Evolutionary conservation across 306 rosid genomes (phyloP).

Genomic region (peach (Prunus persica)): Prunus_persica_NCBIv2 NC_034010.1:27652001-27652500

Average conservation of each 20-base stretch:
- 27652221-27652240: slow-evolving; percentile 29
- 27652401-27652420: slow-evolving; percentile 13
- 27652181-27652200: slow-evolving; percentile 32
- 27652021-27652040: slow-evolving; percentile 9
- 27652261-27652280: slow-evolving; percentile 29
- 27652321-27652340: slow-evolving; percentile 19
- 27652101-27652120: slow-evolving; percentile 34
- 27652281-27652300: slow-evolving; percentile 21
- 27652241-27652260: slow-evolving; percentile 31
- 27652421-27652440: slow-evolving; percentile 45
- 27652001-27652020: not conserved
- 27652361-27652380: slow-evolving; percentile 6
- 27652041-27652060: slow-evolving; percentile 9
- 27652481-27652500: slow-evolving; percentile 13
- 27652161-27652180: slow-evolving; percentile 25
- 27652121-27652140: slow-evolving; percentile 32
- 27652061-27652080: slow-evolving; percentile 2
- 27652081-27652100: slow-evolving; percentile 33
- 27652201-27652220: slow-evolving; percentile 35
- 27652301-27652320: slow-evolving; percentile 20
- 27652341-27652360: slow-evolving; percentile 25
- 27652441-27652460: slow-evolving; percentile 49
- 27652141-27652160: slow-evolving; percentile 17
- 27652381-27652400: not conserved
- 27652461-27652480: slow-evolving; percentile 38